These are phyloP conservation scores for Trichoderma parareesei DNA, from an alignment of 495 filamentous ascomycete genomes.

Conservation along the genomic window DNA sequence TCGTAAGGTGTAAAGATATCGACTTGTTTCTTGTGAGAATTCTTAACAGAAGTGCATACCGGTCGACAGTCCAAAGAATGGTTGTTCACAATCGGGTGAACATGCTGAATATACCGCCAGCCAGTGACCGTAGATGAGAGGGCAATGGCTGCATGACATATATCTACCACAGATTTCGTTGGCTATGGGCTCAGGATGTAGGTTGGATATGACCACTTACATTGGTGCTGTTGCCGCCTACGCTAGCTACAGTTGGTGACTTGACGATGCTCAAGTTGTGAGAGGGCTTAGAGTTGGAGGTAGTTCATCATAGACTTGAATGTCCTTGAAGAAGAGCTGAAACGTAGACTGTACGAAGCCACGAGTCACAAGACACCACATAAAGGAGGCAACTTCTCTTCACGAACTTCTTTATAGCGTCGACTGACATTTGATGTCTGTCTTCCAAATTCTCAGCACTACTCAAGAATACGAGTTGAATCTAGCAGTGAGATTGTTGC, in stretches of 20 bases:
- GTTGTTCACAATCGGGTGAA: slow-evolving; percentile 44
- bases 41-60: slow-evolving; percentile 31
- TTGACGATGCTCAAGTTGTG: too few species aligned
- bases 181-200: slow-evolving; percentile 35
- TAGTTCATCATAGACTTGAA: too few species aligned
- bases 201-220: slow-evolving; percentile 25
- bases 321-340: too few species aligned
- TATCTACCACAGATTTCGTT: neutral
- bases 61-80: slow-evolving; percentile 45
- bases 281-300: too few species aligned
- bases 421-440: too few species aligned
- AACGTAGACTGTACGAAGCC: too few species aligned
- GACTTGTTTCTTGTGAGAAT: slow-evolving; percentile 24
- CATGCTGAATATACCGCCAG: slow-evolving; percentile 52
- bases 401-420: too few species aligned
- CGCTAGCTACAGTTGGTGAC: slow-evolving; percentile 62
- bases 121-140: slow-evolving; percentile 47
- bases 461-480: too few species aligned
- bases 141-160: slow-evolving; percentile 39
- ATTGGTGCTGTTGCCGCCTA: slow-evolving; percentile 57
- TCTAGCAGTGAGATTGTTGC: too few species aligned
- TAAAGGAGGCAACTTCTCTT: too few species aligned
- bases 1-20: slow-evolving; percentile 33
- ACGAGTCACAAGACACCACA: too few species aligned
- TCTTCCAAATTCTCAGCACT: too few species aligned